These are phyloP conservation scores for Quercus lobata DNA, from an alignment of 331 rosid genomes.

Conservation along the genomic window DNA sequence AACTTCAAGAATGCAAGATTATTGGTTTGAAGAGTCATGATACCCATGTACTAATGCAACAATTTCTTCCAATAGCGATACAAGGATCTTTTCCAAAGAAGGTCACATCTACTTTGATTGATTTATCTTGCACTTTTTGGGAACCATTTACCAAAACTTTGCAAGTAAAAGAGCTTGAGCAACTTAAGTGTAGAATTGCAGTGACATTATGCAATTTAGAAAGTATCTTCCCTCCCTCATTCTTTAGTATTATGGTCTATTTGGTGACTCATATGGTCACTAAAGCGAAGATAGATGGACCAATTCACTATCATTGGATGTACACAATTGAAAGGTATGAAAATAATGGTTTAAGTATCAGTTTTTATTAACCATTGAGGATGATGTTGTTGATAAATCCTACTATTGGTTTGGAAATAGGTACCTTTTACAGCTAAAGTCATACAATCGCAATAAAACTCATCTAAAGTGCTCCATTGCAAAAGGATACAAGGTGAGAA, in stretches of 20 bases:
- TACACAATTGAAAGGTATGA: neutral
- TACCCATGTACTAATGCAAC: neutral
- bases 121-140: neutral
- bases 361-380: neutral
- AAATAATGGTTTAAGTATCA: no score
- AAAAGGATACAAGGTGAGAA: no score
- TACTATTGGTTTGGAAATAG: neutral
- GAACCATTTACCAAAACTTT: neutral
- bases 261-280: neutral
- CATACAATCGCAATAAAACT: neutral
- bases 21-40: neutral
- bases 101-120: neutral
- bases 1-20: neutral
- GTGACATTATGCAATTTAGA: neutral
- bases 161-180: neutral
- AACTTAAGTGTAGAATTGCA: neutral
- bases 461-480: neutral
- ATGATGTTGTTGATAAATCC: neutral
- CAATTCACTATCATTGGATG: neutral
- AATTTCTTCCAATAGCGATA: neutral
- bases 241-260: neutral
- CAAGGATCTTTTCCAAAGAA: neutral
- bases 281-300: neutral
- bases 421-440: no score
- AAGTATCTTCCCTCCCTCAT: neutral